Conservation (phyloP, 352 stramenopile genomes). For the Pythium angustatum region DNA sequence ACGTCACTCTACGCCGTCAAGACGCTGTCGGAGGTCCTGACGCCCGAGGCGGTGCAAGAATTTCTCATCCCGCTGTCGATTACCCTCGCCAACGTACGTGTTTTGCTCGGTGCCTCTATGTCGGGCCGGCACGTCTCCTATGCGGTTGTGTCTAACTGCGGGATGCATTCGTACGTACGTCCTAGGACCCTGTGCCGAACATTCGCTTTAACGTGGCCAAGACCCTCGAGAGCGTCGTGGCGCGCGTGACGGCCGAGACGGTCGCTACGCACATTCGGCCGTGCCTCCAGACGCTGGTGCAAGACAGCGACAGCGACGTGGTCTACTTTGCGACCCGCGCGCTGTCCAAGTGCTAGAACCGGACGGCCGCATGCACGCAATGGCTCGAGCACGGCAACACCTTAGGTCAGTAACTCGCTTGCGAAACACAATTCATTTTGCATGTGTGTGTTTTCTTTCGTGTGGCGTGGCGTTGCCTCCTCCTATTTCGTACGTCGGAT, state of each 20-base stretch:
- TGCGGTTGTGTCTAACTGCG: no score
- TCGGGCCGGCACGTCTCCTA: no score
- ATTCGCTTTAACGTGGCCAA: constrained; percentile 99
- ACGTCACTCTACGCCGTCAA: constrained; percentile 91
- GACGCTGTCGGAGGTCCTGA: constrained; percentile 78
- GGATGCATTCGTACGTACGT: no score
- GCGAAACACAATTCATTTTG: constrained; percentile 28
- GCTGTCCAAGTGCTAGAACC: constrained; percentile 57
- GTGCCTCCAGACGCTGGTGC: constrained; percentile 83
- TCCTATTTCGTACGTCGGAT: no score
- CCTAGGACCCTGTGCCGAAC: constrained; percentile 95
- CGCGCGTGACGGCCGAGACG: constrained; percentile 62
- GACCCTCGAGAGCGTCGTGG: constrained; percentile 87
- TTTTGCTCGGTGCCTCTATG: no score
- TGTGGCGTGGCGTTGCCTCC: no score
- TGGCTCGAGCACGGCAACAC: no score
- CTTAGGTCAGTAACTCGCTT: constrained; percentile 31
- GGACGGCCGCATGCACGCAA: constrained; percentile 3
- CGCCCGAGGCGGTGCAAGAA: constrained; percentile 69
- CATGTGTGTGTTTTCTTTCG: constrained; percentile 26
- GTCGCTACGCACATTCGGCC: constrained; percentile 79
- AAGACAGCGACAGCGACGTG: constrained; percentile 94
- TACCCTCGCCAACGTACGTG: constrained; percentile 85
- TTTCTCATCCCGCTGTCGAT: constrained; percentile 93
- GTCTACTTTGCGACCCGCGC: constrained; percentile 91